Base-by-base conservation (phyloP, 768 basidiomycete genomes). In the Hericium alpestre region DNA sequence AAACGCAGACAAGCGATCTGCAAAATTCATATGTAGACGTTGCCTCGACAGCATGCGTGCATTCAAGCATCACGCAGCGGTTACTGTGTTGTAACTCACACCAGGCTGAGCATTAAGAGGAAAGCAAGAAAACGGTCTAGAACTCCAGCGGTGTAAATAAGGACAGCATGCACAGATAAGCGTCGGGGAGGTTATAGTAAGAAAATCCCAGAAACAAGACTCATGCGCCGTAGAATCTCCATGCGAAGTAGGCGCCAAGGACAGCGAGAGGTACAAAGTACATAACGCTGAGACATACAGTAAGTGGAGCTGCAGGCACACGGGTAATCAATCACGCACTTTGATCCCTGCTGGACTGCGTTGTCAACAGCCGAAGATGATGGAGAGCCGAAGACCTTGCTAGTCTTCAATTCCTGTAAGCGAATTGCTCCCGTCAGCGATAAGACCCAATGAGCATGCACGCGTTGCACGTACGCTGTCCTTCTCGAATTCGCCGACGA, bases 401-500 rank as follows among this genome's bases (percentile, higher is more conserved):
- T 61, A 10, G 57, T 55, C 16, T 61, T 53, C 16, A 13, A 1
- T 40, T 55, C 60, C 62, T 63, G 49, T 13, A 23, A 22, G 23
- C 13, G 37, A 49, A 9, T 32, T 18, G 13, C n/a, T 5, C 39
- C 18, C 12, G 20, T 58, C 25, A 46, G 37, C 38, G 27, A 38
- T 13, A 37, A 22, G 11, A 13, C 37, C 9, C 47, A 46, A 27
- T 23, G 22, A 6, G 2, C 49, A 10, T 23, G 49, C 43, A n/a
- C 9, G 27, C 25, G 38, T 13, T 11, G 46, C 8, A 32, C 46
- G 23, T 53, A 63, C 60, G 79, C 80, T 22, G 76, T 82, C 13
- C 78, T 79, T 65, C 71, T 84, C 43, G 79, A 84, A 68, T 70
- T 83, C 69, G 94, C 95, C 2, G 91, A 93, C 18, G 91, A 95